Conservation (phyloP, 2,329 filamentous ascomycete species). For the Ophiosphaerella korrae region DNA sequence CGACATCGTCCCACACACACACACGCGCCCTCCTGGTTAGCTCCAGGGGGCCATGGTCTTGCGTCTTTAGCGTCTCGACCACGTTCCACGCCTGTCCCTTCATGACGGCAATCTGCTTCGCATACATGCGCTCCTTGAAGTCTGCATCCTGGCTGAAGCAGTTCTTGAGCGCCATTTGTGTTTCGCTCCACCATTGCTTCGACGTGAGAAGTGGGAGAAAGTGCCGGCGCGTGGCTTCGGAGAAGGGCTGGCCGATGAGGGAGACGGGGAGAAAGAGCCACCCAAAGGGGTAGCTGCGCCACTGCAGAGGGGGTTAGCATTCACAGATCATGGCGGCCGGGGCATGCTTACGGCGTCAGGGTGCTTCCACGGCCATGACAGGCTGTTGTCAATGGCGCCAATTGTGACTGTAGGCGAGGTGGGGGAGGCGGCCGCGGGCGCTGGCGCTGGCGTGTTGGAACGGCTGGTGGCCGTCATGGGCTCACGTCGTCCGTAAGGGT, state of each 20-base stretch:
- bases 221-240: constrained; percentile 88
- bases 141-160: constrained; percentile 92
- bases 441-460: constrained; percentile 60
- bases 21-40: constrained; percentile 88
- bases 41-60: constrained; percentile 91
- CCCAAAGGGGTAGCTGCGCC: constrained; percentile 91
- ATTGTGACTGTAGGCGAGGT: constrained; percentile 70
- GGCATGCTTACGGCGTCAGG: constrained; percentile 73
- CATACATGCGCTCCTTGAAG: constrained; percentile 99
- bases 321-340: constrained; percentile 23
- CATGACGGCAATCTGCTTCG: constrained; percentile 97
- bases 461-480: constrained; percentile 78
- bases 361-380: constrained; percentile 99
- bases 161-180: constrained; percentile 80
- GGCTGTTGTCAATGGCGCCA: constrained; percentile 94
- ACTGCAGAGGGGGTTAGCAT: constrained; percentile 49
- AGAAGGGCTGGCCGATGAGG: constrained; percentile 94
- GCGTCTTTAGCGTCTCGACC: constrained; percentile 91
- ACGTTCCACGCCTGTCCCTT: constrained; percentile 99
- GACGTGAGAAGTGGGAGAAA: constrained; percentile 96
- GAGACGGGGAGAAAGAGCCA: constrained; percentile 98
- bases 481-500: constrained; percentile 76
- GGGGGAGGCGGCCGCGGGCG: constrained; percentile 58
- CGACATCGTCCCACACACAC: constrained; percentile 96
- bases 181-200: constrained; percentile 96